phyloP scores from a whole-genome alignment of 257 asterid genomes.

The Catharanthus roseus region DNA sequence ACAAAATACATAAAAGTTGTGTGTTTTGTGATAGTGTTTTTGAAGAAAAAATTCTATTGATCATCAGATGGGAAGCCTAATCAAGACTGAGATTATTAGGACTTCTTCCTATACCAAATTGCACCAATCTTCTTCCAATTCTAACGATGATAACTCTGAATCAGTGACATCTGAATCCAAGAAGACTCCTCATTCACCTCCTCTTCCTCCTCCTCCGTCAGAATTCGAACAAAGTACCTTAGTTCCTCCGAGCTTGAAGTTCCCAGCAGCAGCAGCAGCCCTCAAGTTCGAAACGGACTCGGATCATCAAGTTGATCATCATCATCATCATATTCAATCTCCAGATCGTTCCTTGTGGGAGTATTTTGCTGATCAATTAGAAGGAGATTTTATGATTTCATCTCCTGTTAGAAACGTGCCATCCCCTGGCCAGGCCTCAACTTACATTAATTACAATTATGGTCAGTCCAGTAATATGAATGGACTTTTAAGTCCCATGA shows the following conservation, averaged over 20 bases:
- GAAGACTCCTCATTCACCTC: conserved; percentile 10
- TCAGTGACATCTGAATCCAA: conserved; percentile 10
- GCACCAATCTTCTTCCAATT: conserved; percentile 20
- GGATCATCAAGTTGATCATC: conserved; percentile 19
- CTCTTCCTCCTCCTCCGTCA: conserved; percentile 14
- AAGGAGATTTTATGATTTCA: conserved; percentile 70
- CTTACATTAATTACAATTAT: conserved; percentile 13
- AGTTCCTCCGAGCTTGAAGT: conserved; percentile 20
- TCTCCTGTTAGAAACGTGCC: conserved; percentile 55
- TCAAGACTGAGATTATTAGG: conserved; percentile 21
- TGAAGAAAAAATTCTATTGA: conserved; percentile 33
- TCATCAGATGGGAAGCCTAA: conserved; percentile 28
- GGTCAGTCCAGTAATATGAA: conserved; percentile 24
- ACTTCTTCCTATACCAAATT: conserved; percentile 26
- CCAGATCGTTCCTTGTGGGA: conserved; percentile 70
- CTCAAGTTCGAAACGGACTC: conserved; percentile 41
- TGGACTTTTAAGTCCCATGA: conserved; percentile 22
- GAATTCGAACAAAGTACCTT: conserved; percentile 20
- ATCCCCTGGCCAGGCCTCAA: conserved; percentile 31
- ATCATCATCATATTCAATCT: conserved; percentile 34
- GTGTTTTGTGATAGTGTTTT: conserved; percentile 20
- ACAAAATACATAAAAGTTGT: too few relatives aligned
- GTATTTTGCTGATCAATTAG: conserved; percentile 53
- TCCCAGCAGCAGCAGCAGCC: too few relatives aligned
- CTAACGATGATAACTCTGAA: conserved; percentile 8